Conservation (phyloP, 2,329 filamentous ascomycete genomes). For the Ophiostoma novo-ulmi region DNA sequence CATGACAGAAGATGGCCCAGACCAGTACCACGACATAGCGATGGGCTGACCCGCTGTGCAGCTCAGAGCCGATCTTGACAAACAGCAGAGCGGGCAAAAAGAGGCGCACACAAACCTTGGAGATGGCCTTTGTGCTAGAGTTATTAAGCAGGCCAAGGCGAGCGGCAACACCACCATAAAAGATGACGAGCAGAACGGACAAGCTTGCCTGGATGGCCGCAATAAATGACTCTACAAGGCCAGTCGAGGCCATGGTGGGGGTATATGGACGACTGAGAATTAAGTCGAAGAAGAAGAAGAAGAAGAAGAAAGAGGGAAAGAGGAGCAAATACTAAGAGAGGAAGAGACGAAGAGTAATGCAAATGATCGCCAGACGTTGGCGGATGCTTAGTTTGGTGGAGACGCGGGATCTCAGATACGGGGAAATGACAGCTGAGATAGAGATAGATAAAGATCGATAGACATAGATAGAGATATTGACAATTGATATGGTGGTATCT, state of each 20-base stretch:
- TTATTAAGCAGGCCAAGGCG: slow-evolving; percentile 37
- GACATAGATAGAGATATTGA: neutral
- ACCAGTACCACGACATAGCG: slow-evolving; percentile 39
- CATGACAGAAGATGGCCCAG: slow-evolving; percentile 41
- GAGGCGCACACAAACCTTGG: slow-evolving; percentile 44
- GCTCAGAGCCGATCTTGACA: slow-evolving; percentile 42
- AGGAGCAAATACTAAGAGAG: neutral
- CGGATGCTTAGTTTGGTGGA: neutral
- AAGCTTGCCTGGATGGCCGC: slow-evolving; percentile 45
- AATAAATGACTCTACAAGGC: slow-evolving; percentile 39
- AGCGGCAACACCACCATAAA: slow-evolving; percentile 41
- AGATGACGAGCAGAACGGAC: slow-evolving; percentile 45
- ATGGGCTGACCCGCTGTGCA: slow-evolving; percentile 36
- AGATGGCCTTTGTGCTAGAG: slow-evolving; percentile 39
- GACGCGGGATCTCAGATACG: neutral
- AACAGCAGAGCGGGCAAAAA: slow-evolving; percentile 45
- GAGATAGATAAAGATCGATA: neutral
- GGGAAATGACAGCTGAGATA: slow-evolving; percentile 2
- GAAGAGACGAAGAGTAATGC: neutral
- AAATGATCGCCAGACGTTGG: neutral
- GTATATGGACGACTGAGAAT: neutral
- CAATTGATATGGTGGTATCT: neutral
- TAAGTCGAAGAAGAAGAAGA: neutral
- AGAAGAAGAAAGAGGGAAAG: neutral
- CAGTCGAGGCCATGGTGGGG: slow-evolving; percentile 27